phyloP scores from a whole-genome alignment of 1,139 yeast species.

The Trichomonascaceae sp. region DNA sequence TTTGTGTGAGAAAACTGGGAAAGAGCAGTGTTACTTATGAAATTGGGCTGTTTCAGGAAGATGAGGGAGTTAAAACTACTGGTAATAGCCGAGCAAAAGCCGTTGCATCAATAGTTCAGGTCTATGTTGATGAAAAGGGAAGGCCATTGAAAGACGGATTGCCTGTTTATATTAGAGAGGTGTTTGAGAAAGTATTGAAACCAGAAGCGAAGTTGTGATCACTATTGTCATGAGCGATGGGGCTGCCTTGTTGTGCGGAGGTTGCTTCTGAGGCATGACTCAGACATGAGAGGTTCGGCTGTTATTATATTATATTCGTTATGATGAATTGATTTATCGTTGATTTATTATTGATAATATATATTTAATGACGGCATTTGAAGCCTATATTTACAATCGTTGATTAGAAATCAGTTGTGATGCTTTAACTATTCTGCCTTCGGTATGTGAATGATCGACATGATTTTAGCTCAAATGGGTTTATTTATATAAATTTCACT shows the following conservation, averaged over 20 bases:
- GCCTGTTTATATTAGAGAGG: not conserved
- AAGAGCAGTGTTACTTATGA: constrained; percentile 29
- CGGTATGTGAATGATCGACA: no score
- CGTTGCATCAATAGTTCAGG: constrained; percentile 28
- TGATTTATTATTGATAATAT: no score
- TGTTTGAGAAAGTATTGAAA: not conserved
- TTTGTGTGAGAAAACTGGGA: constrained; percentile 27
- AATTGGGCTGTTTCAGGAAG: constrained; percentile 28
- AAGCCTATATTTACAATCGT: not conserved
- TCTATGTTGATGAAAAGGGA: constrained; percentile 23
- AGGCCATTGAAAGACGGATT: not conserved
- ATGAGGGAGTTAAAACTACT: constrained; percentile 1
- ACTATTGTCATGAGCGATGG: no score
- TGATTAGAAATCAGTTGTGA: not conserved
- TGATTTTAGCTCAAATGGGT: not conserved
- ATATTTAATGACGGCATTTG: no score
- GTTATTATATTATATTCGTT: no score
- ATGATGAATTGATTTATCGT: not conserved
- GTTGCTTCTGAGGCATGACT: not conserved
- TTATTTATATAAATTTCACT: no score
- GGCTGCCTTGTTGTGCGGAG: no score
- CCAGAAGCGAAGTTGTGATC: not conserved
- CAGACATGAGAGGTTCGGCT: no score
- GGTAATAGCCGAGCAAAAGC: constrained; percentile 22
- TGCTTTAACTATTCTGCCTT: not conserved